phyloP scores from a whole-genome alignment of 257 asterid genomes.

The Euphrasia confusa region DNA sequence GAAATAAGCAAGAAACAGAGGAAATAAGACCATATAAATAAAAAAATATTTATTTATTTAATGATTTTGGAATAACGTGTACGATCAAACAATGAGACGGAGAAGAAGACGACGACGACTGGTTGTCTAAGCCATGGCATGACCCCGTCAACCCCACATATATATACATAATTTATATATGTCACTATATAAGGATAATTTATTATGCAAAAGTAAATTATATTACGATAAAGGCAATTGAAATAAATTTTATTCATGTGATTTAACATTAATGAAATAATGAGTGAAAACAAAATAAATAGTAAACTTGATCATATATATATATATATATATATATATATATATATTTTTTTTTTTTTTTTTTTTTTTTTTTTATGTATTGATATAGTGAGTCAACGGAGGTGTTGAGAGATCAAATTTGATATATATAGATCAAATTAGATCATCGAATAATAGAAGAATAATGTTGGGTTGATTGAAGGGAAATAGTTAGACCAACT shows the following conservation, averaged over 20 bases:
- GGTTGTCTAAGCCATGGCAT: constrained; percentile 19
- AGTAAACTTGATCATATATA: too few relatives aligned
- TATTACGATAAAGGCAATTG: not conserved
- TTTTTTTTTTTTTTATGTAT: too few relatives aligned
- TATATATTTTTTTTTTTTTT: too few relatives aligned
- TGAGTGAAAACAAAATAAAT: too few relatives aligned
- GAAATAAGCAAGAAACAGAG: too few relatives aligned
- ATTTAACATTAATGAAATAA: too few relatives aligned
- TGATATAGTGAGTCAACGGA: not conserved
- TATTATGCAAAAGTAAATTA: not conserved
- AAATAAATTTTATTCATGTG: too few relatives aligned
- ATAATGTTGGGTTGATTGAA: not conserved
- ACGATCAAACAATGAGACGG: constrained; percentile 15
- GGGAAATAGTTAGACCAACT: not conserved
- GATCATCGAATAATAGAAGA: too few relatives aligned
- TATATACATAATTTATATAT: too few relatives aligned
- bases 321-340: too few relatives aligned
- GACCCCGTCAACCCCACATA: constrained; percentile 35
- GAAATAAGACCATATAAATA: not conserved
- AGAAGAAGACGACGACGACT: constrained; percentile 19
- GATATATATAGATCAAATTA: too few relatives aligned
- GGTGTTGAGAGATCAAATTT: not conserved
- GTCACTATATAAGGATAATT: too few relatives aligned
- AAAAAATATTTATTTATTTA: not conserved
- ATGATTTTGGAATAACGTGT: constrained; percentile 17